phyloP scores from a whole-genome alignment of 768 basidiomycete species.

The Lactarius hatsudake region DNA sequence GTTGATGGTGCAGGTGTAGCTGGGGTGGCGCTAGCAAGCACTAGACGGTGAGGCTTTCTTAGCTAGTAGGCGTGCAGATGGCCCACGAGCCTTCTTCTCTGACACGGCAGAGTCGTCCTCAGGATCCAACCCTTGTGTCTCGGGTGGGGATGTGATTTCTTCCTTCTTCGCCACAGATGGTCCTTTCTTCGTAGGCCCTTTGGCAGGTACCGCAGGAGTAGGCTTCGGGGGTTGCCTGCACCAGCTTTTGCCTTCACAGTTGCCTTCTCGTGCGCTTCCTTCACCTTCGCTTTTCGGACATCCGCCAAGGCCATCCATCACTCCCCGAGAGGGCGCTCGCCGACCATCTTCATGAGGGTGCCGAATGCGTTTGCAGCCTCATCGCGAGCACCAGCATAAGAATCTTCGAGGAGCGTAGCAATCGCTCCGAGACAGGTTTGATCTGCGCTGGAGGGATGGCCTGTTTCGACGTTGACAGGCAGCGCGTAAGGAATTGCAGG shows the following conservation, averaged over 20 bases:
- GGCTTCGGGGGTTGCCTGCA: slow-evolving; percentile 46
- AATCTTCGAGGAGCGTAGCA: slow-evolving; percentile 76
- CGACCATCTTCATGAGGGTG: slow-evolving; percentile 93
- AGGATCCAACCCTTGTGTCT: slow-evolving; percentile 33
- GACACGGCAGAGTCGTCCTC: slow-evolving; percentile 36
- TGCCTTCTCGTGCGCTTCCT: slow-evolving; percentile 88
- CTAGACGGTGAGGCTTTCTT: slow-evolving; percentile 54
- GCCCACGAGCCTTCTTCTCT: slow-evolving; percentile 44
- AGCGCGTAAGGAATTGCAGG: slow-evolving; percentile 80
- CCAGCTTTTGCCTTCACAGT: slow-evolving; percentile 86
- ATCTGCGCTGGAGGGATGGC: slow-evolving; percentile 74
- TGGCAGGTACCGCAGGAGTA: slow-evolving; percentile 9
- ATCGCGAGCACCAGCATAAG: slow-evolving; percentile 82
- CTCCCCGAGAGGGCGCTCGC: slow-evolving; percentile 84
- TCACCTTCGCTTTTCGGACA: slow-evolving; percentile 86
- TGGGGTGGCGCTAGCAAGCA: slow-evolving; percentile 32
- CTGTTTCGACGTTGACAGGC: slow-evolving; percentile 63
- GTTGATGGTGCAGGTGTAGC: slow-evolving; percentile 32
- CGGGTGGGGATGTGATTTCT: slow-evolving; percentile 30
- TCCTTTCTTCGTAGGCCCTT: slow-evolving; percentile 25
- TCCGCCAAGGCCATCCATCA: slow-evolving; percentile 85
- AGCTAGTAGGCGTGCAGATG: too few species aligned
- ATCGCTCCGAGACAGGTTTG: slow-evolving; percentile 80
- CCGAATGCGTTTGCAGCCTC: slow-evolving; percentile 90
- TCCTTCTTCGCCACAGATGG: slow-evolving; percentile 37